Percentiles rank a stretch among this genome's conserved stretches.
Conservation (phyloP, 306 rosid species). For the Geum urbanum region DNA sequence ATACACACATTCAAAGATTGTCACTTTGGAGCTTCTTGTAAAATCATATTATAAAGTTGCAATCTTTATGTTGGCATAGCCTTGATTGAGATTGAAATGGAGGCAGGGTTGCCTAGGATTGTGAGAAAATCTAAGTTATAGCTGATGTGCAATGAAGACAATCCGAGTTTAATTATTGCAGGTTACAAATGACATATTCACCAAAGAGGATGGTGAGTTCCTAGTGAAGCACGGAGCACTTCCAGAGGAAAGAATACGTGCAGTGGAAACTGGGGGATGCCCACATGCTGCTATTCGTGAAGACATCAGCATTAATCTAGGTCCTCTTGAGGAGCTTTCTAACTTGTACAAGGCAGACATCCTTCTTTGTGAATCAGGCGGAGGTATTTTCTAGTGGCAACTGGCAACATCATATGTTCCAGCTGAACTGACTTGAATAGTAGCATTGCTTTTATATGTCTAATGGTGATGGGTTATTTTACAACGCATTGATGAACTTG, state of each 20-base stretch:
- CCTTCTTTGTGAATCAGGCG: slow-evolving; percentile 99
- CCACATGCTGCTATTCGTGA: slow-evolving; percentile 96
- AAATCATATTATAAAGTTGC: background rate
- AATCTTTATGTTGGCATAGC: background rate
- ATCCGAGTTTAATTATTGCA: slow-evolving; percentile 10
- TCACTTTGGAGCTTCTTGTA: background rate
- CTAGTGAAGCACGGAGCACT: slow-evolving; percentile 90
- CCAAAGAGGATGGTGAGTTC: slow-evolving; percentile 96
- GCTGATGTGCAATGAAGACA: background rate
- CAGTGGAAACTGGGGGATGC: slow-evolving; percentile 97
- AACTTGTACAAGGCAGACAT: slow-evolving; percentile 70
- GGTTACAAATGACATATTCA: slow-evolving; percentile 98
- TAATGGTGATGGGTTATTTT: background rate
- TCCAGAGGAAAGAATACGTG: slow-evolving; percentile 90
- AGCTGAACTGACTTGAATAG: no score
- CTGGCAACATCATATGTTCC: no score
- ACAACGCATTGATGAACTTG: background rate
- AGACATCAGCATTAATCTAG: slow-evolving; percentile 96
- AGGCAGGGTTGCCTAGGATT: background rate
- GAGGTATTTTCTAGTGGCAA: slow-evolving; percentile 57
- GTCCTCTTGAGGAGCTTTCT: slow-evolving; percentile 92
- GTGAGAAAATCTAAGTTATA: background rate
- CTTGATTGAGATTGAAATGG: background rate
- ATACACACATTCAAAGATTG: background rate
- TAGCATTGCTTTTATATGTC: background rate